Conservation (phyloP, 768 basidiomycete genomes). For the Kwoniella sp. region DNA sequence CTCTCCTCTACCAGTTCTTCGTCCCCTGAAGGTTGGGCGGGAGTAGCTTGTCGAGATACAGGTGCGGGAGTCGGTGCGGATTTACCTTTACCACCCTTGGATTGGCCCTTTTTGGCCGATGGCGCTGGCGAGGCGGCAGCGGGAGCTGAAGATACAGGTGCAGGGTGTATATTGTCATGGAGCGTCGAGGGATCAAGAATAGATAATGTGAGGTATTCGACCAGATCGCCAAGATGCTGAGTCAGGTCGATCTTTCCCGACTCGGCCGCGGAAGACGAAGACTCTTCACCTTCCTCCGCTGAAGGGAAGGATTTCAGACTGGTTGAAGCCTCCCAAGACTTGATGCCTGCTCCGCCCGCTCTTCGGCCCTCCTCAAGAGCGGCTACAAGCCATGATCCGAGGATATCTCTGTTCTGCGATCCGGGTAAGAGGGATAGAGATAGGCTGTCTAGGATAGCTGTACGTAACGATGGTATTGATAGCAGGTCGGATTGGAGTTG, state of each 20-base stretch:
- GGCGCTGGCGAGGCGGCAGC: constrained; percentile 7
- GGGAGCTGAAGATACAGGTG: constrained; percentile 37
- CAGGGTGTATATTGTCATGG: constrained; percentile 54
- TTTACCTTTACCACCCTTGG: constrained; percentile 31
- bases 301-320: constrained; percentile 1
- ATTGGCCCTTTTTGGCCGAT: constrained; percentile 14
- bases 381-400: constrained; percentile 55
- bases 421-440: constrained; percentile 47
- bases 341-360: constrained; percentile 39
- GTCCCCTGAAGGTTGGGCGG: constrained; percentile 18
- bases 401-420: constrained; percentile 52
- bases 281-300: constrained; percentile 5
- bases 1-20: constrained; percentile 34
- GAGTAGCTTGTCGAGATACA: not conserved
- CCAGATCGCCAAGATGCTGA: constrained; percentile 38
- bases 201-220: constrained; percentile 50
- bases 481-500: constrained; percentile 69
- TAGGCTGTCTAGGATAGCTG: constrained; percentile 44
- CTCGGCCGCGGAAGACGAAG: constrained; percentile 4
- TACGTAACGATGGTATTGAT: constrained; percentile 60
- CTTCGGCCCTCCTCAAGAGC: constrained; percentile 52
- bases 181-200: constrained; percentile 51
- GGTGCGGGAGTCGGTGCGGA: constrained; percentile 3
- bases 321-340: constrained; percentile 42
- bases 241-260: constrained; percentile 37